Conservation (phyloP, 225 moss, liverwort and hornwort genomes). For the Pleurozium schreberi region DNA sequence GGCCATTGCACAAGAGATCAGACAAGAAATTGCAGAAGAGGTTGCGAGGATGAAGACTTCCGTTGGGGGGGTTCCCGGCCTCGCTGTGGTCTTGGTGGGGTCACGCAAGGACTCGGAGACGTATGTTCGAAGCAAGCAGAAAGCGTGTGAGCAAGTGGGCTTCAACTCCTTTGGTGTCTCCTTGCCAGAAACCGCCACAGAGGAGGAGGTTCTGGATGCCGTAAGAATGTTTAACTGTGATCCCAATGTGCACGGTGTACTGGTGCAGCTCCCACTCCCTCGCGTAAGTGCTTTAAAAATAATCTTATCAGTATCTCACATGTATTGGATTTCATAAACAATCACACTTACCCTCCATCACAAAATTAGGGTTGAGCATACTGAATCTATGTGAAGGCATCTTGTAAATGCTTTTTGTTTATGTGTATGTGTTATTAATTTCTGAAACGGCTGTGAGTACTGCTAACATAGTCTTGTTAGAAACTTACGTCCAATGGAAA, state of each 20-base stretch:
- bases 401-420: background rate
- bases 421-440: background rate
- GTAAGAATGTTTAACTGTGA: slow-evolving; percentile 56
- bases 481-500: background rate
- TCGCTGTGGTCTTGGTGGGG: slow-evolving; percentile 87
- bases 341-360: background rate
- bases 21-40: slow-evolving; percentile 43
- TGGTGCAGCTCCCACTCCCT: slow-evolving; percentile 58
- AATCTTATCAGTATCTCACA: background rate
- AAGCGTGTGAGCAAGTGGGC: slow-evolving; percentile 78
- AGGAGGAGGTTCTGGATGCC: slow-evolving; percentile 59
- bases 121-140: slow-evolving; percentile 80
- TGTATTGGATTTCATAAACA: background rate
- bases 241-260: slow-evolving; percentile 65
- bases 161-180: slow-evolving; percentile 50
- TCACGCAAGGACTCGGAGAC: slow-evolving; percentile 80
- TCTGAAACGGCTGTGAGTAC: background rate
- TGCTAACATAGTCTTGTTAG: background rate
- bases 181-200: slow-evolving; percentile 44
- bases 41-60: slow-evolving; percentile 36
- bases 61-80: slow-evolving; percentile 55
- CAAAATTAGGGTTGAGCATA: background rate
- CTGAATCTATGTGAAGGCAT: background rate
- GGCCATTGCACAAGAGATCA: slow-evolving; percentile 63
- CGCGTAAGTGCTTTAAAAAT: slow-evolving; percentile 5